Base-by-base conservation (phyloP, 306 rosid genomes). In the Rubus idaeus region DNA sequence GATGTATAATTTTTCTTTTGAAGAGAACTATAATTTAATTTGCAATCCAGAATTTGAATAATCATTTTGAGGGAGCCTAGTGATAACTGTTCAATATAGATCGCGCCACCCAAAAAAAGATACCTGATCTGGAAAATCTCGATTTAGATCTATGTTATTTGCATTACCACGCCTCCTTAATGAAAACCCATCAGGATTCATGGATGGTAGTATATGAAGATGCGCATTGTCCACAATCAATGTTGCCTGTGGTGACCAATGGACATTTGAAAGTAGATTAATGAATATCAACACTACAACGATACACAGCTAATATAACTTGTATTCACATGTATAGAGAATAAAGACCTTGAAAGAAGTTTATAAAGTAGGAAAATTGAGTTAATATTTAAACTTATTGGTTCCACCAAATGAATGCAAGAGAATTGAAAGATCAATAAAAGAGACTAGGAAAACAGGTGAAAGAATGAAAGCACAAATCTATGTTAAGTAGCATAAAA, bases 51-150 rank as follows among this genome's bases (percentile, higher is more conserved):
- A 42, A 42, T 42, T 42, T 42, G 46, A 42, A 42, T 42, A 42
- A 42, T 8, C 46, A 42, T 42, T 23, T 23, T 42, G 46, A 42
- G 13, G 68, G 69, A 64, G 69, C 69, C 69, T 10, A 10, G 13
- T 1, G 9, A 37, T 71, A 57, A 71, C 44, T 23, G 75, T 6
- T 47, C 16, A 71, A 17, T 37, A 9, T 10, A 10, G 8, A 71
- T 6, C 58, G 35, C 18, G 20, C 30, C 10, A 63, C 49, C 61
- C 7, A 71, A 18, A 71, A 55, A 9, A 55, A 9, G 3, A 76
- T 86, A 94, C 98, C 98, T 92, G 97, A 70, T 92, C 98, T 2
- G 98, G 98, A 86, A 92, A 95, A 82, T 95, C 96, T 77, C 98
- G 87, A 78, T 95, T 95, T 70, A 95, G 83, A 86, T 95, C 98